phyloP scores from a whole-genome alignment of 2,329 filamentous ascomycete species.

The Calycina herbarum region DNA sequence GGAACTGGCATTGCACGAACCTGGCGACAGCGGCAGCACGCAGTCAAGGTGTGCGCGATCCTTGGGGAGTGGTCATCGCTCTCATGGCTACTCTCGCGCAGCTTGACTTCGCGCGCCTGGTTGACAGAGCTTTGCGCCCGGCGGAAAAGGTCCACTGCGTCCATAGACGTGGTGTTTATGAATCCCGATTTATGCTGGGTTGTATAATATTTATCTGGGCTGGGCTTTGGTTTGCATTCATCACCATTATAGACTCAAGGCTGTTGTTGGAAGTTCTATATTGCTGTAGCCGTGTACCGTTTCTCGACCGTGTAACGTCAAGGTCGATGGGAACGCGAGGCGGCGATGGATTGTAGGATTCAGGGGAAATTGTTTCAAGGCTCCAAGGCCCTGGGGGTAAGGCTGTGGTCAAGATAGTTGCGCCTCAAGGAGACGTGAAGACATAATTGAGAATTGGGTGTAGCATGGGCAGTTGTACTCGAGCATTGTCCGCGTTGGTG shows the following conservation, averaged over 20 bases:
- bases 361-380: background rate
- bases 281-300: background rate
- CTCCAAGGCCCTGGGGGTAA: background rate
- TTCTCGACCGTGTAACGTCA: background rate
- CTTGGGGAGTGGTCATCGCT: conserved; percentile 54
- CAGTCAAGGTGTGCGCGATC: conserved; percentile 77
- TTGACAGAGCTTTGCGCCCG: conserved; percentile 51
- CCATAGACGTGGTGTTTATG: conserved; percentile 47
- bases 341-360: background rate
- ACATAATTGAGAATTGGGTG: background rate
- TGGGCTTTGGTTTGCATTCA: conserved; percentile 20
- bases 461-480: background rate
- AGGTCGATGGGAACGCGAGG: background rate
- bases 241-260: conserved; percentile 28
- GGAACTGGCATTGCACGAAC: conserved; percentile 47
- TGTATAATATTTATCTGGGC: conserved; percentile 10
- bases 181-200: background rate
- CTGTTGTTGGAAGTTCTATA: background rate
- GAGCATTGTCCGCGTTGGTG: background rate
- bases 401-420: background rate
- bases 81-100: conserved; percentile 42
- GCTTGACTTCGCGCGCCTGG: conserved; percentile 35
- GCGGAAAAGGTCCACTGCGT: conserved; percentile 59
- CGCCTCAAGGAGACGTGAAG: background rate
- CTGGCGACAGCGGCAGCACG: conserved; percentile 77